Percentiles rank a stretch among this genome's conserved stretches.
Conservation (phyloP, 139 green algal species). For the Micractinium sp. region DNA sequence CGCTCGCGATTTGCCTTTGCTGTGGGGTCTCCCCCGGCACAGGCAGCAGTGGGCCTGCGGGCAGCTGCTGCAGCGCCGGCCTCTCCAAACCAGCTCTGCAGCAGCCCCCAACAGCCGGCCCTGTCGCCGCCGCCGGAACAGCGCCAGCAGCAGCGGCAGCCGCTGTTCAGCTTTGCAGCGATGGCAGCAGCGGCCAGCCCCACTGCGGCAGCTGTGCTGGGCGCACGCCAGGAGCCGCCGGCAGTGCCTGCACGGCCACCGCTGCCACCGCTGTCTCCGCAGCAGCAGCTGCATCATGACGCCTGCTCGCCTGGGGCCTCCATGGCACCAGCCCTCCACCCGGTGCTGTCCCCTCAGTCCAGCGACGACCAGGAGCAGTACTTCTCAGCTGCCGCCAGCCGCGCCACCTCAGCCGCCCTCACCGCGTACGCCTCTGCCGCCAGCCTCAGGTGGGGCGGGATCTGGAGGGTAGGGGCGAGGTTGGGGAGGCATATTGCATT, state of each 20-base stretch:
- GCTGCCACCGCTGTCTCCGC: neutral
- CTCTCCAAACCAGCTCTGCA: neutral
- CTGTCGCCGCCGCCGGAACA: neutral
- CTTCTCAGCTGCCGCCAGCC: slow-evolving; percentile 20
- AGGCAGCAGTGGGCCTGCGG: neutral
- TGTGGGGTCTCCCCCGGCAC: neutral
- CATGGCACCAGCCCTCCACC: neutral
- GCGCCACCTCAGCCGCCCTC: neutral
- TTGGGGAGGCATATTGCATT: neutral
- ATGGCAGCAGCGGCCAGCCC: neutral
- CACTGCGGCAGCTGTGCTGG: neutral
- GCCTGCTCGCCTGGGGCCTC: neutral
- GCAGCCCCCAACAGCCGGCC: neutral
- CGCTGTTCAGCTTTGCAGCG: slow-evolving; percentile 18
- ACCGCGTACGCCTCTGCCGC: slow-evolving; percentile 19
- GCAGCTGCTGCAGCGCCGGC: too few species aligned
- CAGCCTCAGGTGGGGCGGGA: slow-evolving; percentile 5
- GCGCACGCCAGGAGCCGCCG: neutral
- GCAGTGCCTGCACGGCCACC: too few species aligned
- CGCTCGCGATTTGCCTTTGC: slow-evolving; percentile 14
- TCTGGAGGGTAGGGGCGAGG: neutral
- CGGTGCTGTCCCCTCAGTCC: neutral
- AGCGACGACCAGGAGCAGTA: neutral
- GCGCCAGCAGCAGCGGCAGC: neutral
- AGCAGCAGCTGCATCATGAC: slow-evolving; percentile 26